Evolutionary conservation across 768 basidiomycete genomes (phyloP), one percentile per base, ranked within the genome.

Genomic region (Phylloporus arenicola): DNA sequence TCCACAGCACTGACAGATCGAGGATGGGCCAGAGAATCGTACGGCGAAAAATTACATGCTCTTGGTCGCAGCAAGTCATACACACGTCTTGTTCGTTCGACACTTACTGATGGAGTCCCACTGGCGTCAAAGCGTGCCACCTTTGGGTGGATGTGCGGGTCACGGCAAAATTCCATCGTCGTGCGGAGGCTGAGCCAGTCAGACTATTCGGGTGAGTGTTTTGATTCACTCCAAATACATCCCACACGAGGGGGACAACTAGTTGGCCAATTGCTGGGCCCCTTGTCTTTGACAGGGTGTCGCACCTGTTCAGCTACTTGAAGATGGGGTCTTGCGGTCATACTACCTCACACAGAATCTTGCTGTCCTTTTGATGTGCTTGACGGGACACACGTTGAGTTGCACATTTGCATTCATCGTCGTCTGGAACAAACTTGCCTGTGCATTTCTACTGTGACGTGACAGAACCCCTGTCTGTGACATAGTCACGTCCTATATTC

Each of bases 351-450:
- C 61, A 65, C 64, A 55, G 43, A 40, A 31, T 52, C 50, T 65
- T 65, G 61, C 29, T 25, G 53, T 1, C 34, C 35, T 55, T 52
- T 65, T 54, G 56, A 55, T 38, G 54, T 5, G 8, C 56, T 65
- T 63, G 61, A 57, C 30, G 55, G 25, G 47, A 20, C 65, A 67
- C 65, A 63, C 56, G 58, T 57, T 65, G 58, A 65, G 64, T 55
- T 46, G 63, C 45, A 64, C 55, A 60, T 14, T 43, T 27, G 29
- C 43, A 50, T 52, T 49, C 19, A 57, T 67, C 57, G 62, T 67
- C 57, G 64, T 62, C 57, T 55, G 62, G 62, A 52, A 52, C 14
- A 50, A 52, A 68, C 61, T 68, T 65, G 64, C 66, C 64, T 68
- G 48, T n/a, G n/a, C n/a, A n/a, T 16, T 35, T 50, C 17, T 20